Evolutionary conservation across 768 basidiomycete genomes (phyloP), one percentile per base, ranked within the genome.

Genomic region (Suillus weaverae): DNA sequence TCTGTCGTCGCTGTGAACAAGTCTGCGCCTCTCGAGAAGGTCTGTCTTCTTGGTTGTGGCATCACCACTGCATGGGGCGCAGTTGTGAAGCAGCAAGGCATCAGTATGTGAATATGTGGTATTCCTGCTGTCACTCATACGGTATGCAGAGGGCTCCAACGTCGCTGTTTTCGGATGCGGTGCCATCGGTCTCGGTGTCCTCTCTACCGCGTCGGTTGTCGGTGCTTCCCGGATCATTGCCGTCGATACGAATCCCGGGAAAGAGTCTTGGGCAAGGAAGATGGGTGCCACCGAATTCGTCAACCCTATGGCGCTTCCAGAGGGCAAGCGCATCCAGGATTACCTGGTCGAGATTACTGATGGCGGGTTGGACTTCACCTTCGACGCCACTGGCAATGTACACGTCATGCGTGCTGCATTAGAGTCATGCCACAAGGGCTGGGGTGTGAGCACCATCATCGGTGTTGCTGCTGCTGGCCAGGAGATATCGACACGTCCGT

Each of bases 51-150:
- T 16, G 97, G 97, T 6, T 95, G 94, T 67, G 95, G 95, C 68
- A 97, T 99, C 76, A 97, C 96, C 41, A 98, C 96, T n/a, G 96
- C 96, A 20, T 99, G 95, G 93, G 96, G 97, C 62, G 92, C 97
- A 7, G 92, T 97, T 56, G 86, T 86, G 68, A 98, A 98, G 81
- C 94, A 95, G 73, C 86, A 90, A 30, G 94, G 92, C 66, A 86
- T 94, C 76, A 84, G 92, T 91, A 72, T 26, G 89, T 81, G 33
- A 5, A 36, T 43, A 50, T 59, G 4, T 11, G 10, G 35, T 60
- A 51, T 44, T 46, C n/a, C 43, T 57, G 50, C 46, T 20, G n/a
- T 48, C 10, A 46, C 41, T 62, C 33, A 38, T 35, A 38, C 6
- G 53, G 30, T 64, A 43, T 43, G 20, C 72, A 92, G 95, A 89